Conservation (phyloP, 108 stramenopile genomes). For the Fistulifera solaris region DNA sequence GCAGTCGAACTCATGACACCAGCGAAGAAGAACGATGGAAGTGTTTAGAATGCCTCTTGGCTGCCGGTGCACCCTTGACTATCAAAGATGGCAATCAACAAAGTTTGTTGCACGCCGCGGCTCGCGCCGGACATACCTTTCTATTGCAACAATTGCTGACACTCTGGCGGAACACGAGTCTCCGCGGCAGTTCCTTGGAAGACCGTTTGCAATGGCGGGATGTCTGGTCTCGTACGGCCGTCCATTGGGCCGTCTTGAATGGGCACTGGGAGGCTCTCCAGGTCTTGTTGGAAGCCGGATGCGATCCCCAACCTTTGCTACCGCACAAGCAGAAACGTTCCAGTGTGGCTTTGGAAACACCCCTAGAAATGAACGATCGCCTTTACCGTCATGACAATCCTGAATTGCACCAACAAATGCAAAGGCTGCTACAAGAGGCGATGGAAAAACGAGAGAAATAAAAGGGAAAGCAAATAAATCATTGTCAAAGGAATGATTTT, state of each 20-base stretch:
- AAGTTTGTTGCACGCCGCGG: slow-evolving; percentile 62
- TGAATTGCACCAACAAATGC: no score
- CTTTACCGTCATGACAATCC: slow-evolving; percentile 21
- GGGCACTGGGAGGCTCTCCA: slow-evolving; percentile 43
- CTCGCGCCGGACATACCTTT: slow-evolving; percentile 54
- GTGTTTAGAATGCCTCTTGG: slow-evolving; percentile 42
- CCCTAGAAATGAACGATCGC: slow-evolving; percentile 60
- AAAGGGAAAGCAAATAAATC: no score
- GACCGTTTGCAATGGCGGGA: slow-evolving; percentile 40
- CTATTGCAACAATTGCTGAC: slow-evolving; percentile 38
- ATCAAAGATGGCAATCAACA: slow-evolving; percentile 83
- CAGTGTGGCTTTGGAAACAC: slow-evolving; percentile 50
- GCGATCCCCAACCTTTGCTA: slow-evolving; percentile 40
- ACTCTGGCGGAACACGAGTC: slow-evolving; percentile 17
- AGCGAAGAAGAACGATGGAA: slow-evolving; percentile 27
- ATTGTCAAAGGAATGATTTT: no score
- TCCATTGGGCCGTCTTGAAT: slow-evolving; percentile 84
- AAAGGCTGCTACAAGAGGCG: no score
- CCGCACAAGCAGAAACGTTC: slow-evolving; percentile 30
- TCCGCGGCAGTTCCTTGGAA: slow-evolving; percentile 4
- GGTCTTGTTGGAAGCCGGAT: slow-evolving; percentile 50
- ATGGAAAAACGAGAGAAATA: no score
- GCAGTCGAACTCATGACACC: slow-evolving; percentile 12
- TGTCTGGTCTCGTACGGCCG: slow-evolving; percentile 59
- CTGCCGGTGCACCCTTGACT: slow-evolving; percentile 43